Percentiles rank a stretch among this genome's conserved stretches.
Evolutionary conservation across 495 filamentous ascomycete genomes (phyloP).

Genomic region (Penicillium psychrofluorescens): DNA sequence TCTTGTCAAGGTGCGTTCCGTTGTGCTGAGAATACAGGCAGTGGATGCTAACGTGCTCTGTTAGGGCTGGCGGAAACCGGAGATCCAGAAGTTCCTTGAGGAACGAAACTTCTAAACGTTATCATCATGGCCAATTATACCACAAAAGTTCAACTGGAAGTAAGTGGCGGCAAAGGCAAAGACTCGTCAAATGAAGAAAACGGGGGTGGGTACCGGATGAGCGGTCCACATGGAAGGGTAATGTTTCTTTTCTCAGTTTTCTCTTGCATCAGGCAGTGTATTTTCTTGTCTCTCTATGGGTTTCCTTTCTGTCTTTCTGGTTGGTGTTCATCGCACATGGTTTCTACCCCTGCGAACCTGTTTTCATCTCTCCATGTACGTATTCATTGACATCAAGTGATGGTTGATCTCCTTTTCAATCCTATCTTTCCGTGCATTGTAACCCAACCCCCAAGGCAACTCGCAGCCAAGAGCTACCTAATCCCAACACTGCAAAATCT

Average conservation of each 20-base stretch:
- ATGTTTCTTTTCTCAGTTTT: slow-evolving; percentile 8
- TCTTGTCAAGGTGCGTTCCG: slow-evolving; percentile 50
- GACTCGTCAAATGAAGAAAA: neutral
- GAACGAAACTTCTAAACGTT: slow-evolving; percentile 39
- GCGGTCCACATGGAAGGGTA: neutral
- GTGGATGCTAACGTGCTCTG: slow-evolving; percentile 1
- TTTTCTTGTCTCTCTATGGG: slow-evolving; percentile 14
- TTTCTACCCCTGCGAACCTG: neutral
- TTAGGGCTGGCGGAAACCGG: slow-evolving; percentile 46
- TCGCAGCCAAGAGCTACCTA: no score
- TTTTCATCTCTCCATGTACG: neutral
- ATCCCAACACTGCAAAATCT: no score
- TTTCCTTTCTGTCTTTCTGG: slow-evolving; percentile 5
- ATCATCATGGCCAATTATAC: no score
- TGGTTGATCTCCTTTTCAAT: no score
- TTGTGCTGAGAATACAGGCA: neutral
- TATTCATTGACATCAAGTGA: no score
- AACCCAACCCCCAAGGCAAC: no score
- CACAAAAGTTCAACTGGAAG: no score
- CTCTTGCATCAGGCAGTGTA: slow-evolving; percentile 8
- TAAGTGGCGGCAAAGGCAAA: no score
- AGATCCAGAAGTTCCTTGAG: slow-evolving; percentile 39
- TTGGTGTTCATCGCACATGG: slow-evolving; percentile 1
- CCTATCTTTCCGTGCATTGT: no score
- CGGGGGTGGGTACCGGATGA: neutral